These are phyloP conservation scores for Pyricularia pennisetigena DNA, from an alignment of 2,329 filamentous ascomycete species.

Conservation along the genomic window DNA sequence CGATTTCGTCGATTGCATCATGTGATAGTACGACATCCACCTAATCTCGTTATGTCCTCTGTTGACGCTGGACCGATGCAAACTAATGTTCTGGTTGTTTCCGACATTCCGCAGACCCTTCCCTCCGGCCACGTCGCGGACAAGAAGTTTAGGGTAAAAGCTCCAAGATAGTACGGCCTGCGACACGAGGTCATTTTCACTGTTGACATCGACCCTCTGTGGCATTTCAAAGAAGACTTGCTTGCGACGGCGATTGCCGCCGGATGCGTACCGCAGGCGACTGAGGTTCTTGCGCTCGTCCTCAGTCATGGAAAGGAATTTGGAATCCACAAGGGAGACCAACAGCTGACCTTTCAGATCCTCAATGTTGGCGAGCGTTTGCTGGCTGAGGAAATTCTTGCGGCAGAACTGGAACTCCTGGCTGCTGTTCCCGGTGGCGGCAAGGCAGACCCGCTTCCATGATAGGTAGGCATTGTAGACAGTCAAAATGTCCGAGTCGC, in stretches of 20 bases:
- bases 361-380: conserved; percentile 84
- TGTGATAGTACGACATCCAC: conserved; percentile 93
- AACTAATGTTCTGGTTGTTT: conserved; percentile 82
- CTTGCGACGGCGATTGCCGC: conserved; percentile 49
- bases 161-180: conserved; percentile 83
- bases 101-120: conserved; percentile 86
- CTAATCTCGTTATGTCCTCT: conserved; percentile 57
- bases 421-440: conserved; percentile 35
- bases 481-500: conserved; percentile 86
- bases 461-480: conserved; percentile 87
- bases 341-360: conserved; percentile 90
- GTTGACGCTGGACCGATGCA: conserved; percentile 87
- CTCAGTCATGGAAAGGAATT: conserved; percentile 65
- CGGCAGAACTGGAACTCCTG: conserved; percentile 86
- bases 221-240: conserved; percentile 73
- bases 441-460: conserved; percentile 76
- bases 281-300: conserved; percentile 63
- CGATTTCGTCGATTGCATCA: conserved; percentile 79
- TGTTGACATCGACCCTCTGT: conserved; percentile 62
- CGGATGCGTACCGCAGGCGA: conserved; percentile 51
- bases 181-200: conserved; percentile 69
- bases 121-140: conserved; percentile 56
- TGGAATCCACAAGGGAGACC: conserved; percentile 74
- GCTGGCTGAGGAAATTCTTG: conserved; percentile 87
- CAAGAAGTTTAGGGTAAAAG: conserved; percentile 89